Conservation (phyloP, 75 land plant genomes). For the Azolla pinnata region DNA sequence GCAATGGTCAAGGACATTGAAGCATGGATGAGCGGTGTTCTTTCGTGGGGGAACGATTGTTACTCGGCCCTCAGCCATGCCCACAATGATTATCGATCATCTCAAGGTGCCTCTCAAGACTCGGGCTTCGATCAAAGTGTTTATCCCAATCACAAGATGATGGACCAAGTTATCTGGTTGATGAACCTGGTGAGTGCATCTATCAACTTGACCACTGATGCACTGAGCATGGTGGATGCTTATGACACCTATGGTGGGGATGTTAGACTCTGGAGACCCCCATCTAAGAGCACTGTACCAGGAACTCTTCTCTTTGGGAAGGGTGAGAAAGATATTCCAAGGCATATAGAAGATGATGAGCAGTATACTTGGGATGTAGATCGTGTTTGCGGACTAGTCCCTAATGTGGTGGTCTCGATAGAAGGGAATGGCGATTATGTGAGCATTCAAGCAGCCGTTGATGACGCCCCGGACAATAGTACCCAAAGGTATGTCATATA, state of each 20-base stretch:
- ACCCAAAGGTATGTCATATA: constrained; percentile 31
- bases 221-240: constrained; percentile 37
- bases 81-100: not conserved
- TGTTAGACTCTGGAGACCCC: constrained; percentile 27
- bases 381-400: constrained; percentile 5
- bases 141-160: too few species aligned
- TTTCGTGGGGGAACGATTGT: constrained; percentile 25
- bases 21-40: constrained; percentile 36
- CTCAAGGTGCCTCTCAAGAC: too few species aligned
- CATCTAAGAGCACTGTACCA: constrained; percentile 10
- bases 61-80: constrained; percentile 20
- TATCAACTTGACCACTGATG: constrained; percentile 24
- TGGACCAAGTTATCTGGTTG: not conserved
- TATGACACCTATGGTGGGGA: constrained; percentile 19
- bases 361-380: not conserved
- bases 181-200: too few species aligned
- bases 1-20: constrained; percentile 19
- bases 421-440: constrained; percentile 35
- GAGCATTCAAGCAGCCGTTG: constrained; percentile 56
- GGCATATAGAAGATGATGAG: not conserved
- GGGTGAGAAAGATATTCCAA: not conserved
- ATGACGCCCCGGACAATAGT: constrained; percentile 39
- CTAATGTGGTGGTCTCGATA: constrained; percentile 43
- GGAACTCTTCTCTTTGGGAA: not conserved
- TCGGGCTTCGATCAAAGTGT: too few species aligned